phyloP scores from a whole-genome alignment of 1,284 basidiomycete genomes.

The Apiotrichum porosum region DNA sequence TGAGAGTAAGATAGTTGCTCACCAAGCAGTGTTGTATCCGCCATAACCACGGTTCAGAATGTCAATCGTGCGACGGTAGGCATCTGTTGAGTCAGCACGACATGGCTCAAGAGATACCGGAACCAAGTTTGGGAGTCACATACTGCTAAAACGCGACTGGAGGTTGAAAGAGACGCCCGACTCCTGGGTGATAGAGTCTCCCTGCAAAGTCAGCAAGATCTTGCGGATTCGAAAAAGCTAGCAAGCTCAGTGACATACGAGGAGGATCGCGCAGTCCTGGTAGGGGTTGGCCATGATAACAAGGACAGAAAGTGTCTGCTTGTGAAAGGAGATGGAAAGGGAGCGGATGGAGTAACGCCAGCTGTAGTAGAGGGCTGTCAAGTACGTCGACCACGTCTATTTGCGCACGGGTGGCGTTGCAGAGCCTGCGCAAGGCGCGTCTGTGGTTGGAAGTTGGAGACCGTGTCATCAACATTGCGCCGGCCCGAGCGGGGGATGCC shows the following conservation, averaged over 20 bases:
- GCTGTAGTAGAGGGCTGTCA: too few species aligned
- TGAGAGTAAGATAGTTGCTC: too few species aligned
- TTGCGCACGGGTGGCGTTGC: too few species aligned
- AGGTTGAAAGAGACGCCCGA: constrained; percentile 18
- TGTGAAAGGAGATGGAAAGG: too few species aligned
- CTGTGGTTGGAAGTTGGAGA: too few species aligned
- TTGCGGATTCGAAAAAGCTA: background rate
- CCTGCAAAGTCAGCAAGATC: constrained; percentile 4
- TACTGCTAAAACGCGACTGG: constrained; percentile 18
- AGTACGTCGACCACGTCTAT: too few species aligned
- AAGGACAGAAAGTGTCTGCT: too few species aligned
- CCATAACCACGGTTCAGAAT: constrained; percentile 37
- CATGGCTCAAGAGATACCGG: too few species aligned
- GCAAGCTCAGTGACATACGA: constrained; percentile 17
- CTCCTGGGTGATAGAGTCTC: constrained; percentile 27
- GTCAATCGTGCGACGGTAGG: constrained; percentile 33
- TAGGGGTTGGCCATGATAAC: constrained; percentile 22
- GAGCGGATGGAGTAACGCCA: too few species aligned
- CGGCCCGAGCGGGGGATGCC: background rate
- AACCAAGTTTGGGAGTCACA: too few species aligned
- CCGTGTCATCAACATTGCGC: background rate
- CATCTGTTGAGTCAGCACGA: constrained; percentile 13
- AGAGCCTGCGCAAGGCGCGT: too few species aligned
- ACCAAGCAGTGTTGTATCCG: constrained; percentile 34
- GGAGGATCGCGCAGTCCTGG: constrained; percentile 27